phyloP scores from a whole-genome alignment of 306 rosid genomes.

The Ochetophila trinervis region DNA sequence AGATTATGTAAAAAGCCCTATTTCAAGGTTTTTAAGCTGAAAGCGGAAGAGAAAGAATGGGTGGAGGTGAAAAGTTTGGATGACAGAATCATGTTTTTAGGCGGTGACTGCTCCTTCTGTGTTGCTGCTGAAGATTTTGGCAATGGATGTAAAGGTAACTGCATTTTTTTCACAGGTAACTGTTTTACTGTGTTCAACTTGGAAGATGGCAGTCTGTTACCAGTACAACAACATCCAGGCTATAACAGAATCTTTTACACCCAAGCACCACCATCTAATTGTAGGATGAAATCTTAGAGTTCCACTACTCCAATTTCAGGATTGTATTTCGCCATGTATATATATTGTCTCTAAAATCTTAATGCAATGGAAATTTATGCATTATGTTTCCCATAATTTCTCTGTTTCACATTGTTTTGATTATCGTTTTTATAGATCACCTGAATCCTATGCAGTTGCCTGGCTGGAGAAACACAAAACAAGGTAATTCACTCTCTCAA shows the following conservation, averaged over 20 bases:
- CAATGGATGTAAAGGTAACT: constrained; percentile 26
- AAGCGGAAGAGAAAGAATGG: not conserved
- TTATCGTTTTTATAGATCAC: no score
- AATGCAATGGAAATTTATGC: no score
- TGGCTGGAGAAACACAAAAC: no score
- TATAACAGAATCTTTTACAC: not conserved
- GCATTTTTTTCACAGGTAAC: constrained; percentile 19
- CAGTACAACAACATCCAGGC: not conserved
- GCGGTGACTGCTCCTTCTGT: constrained; percentile 25
- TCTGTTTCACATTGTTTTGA: no score
- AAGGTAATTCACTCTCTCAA: no score
- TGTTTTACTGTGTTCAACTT: constrained; percentile 19
- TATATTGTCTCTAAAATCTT: no score
- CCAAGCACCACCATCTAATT: no score
- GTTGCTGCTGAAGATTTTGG: constrained; percentile 27
- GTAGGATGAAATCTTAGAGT: no score
- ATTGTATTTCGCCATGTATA: not conserved
- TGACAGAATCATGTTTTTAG: constrained; percentile 20
- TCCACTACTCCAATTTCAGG: no score
- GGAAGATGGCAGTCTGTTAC: not conserved
- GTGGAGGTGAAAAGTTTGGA: constrained; percentile 26
- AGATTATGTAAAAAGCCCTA: not conserved
- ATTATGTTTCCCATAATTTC: no score
- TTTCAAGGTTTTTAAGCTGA: constrained; percentile 14
- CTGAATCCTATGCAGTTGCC: no score